Evolutionary conservation across 257 asterid species (phyloP).

Genomic region (Scutellaria baicalensis): DNA sequence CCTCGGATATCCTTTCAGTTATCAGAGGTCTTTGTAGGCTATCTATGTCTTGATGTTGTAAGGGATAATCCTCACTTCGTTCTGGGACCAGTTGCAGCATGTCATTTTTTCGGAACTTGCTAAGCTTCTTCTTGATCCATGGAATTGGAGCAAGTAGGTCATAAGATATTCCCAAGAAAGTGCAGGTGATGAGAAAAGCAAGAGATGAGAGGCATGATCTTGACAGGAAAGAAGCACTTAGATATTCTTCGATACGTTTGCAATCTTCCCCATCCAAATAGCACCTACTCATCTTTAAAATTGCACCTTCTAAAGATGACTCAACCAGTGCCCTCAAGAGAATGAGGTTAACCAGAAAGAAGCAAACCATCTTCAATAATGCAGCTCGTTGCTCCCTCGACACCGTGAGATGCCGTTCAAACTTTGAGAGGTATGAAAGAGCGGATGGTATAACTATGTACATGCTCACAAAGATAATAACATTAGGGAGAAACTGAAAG

Average conservation of each 20-base stretch:
- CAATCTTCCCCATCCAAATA: conserved; percentile 98
- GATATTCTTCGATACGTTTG: conserved; percentile 76
- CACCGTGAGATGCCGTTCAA: conserved; percentile 88
- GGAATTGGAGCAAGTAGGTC: conserved; percentile 95
- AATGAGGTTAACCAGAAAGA: conserved; percentile 92
- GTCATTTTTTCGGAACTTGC: conserved; percentile 78
- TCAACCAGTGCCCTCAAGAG: conserved; percentile 87
- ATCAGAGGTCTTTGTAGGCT: conserved; percentile 69
- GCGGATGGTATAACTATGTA: conserved; percentile 82
- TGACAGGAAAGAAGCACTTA: conserved; percentile 78
- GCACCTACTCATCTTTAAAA: conserved; percentile 88
- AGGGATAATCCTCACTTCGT: conserved; percentile 60
- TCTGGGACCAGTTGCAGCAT: conserved; percentile 98
- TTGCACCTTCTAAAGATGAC: conserved; percentile 75
- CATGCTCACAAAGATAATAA: conserved; percentile 91
- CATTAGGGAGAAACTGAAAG: conserved; percentile 94
- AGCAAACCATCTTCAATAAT: conserved; percentile 90
- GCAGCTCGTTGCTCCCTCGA: conserved; percentile 97
- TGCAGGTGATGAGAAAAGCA: conserved; percentile 85
- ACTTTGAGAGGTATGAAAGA: conserved; percentile 89
- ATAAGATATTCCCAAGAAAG: conserved; percentile 90
- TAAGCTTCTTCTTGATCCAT: conserved; percentile 91
- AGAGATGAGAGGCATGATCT: conserved; percentile 87
- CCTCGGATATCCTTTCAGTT: conserved; percentile 43
- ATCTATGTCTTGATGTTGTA: conserved; percentile 55